Evolutionary conservation across 2,329 filamentous ascomycete species (phyloP), one percentile per base, ranked within the genome.

Genomic region (Fusarium dlaminii): DNA sequence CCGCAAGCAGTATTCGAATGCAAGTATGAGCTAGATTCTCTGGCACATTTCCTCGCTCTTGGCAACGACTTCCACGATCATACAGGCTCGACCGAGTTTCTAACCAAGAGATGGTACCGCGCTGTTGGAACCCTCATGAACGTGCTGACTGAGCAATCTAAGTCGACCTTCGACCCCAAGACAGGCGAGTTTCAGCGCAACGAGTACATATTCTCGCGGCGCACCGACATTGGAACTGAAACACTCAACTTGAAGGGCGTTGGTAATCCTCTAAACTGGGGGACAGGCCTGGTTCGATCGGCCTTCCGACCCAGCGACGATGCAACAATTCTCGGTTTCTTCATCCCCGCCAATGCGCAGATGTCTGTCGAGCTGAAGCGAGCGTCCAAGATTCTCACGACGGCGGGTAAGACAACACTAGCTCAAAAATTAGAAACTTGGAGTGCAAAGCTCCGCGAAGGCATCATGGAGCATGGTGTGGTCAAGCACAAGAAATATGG

Each of bases 1-100:
- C 92, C 92, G 1, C 90, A 87, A 1, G 89, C 91, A 55, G 96
- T 99, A 8, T 99, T 98, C 75, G 96, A 99, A 83, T 99, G 96
- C 89, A 99, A 99, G 84, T 99, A 98, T 83, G 96, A 99, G 85
- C 90, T 99, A 29, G 96, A 99, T 83, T 98, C 95, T 14, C 87
- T 99, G 1, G 96, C 95, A 1, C 92, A 97, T 80, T 99, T 99
- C 81, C 88, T 99, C 11, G 91, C 93, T 0, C 85, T 99, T 5
- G 90, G 88, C 24, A 98, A 98, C 78, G 91, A 98, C 76, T 98
- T 97, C 83, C 88, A 96, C 83, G 90, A 93, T 43, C 89, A 94
- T 79, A 97, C 94, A 0, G 88, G 88, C 5, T 96, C 94, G 0
- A 92, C 88, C 2, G 92, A 92, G 3, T 98, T 97, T 80, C 80